phyloP scores from a whole-genome alignment of 352 stramenopile species.

The Globisporangium apiculatum region DNA sequence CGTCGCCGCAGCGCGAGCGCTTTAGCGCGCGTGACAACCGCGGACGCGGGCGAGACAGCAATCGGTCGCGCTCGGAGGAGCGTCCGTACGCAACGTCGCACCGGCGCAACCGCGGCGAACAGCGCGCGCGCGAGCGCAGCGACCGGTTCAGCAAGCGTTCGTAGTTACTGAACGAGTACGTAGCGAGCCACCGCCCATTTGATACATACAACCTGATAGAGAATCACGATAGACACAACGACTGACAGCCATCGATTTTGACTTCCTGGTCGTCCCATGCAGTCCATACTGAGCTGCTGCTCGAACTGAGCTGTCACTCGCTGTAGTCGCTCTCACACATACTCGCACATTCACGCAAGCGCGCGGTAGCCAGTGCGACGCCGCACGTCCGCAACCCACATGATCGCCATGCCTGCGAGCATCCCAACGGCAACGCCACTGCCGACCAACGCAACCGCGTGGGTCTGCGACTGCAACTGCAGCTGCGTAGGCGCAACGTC shows the following conservation, averaged over 20 bases:
- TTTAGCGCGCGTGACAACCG: not conserved
- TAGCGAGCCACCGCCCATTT: too few relatives aligned
- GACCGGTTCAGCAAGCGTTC: constrained; percentile 10
- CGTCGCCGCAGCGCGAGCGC: not conserved
- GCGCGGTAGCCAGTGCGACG: constrained; percentile 24
- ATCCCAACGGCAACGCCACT: constrained; percentile 22
- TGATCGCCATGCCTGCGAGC: constrained; percentile 21
- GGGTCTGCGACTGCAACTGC: not conserved
- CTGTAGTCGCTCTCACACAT: not conserved
- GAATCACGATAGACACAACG: not conserved
- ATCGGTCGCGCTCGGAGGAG: constrained; percentile 1
- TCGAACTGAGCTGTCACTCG: too few relatives aligned
- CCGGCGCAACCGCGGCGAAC: constrained; percentile 10
- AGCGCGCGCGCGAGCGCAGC: constrained; percentile 10
- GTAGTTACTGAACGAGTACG: not conserved
- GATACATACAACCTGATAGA: too few relatives aligned
- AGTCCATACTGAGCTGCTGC: too few relatives aligned
- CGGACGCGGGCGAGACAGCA: not conserved
- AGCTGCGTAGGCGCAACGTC: not conserved
- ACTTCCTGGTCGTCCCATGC: too few relatives aligned
- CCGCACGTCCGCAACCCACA: constrained; percentile 24
- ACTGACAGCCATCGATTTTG: not conserved
- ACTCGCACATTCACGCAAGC: constrained; percentile 10
- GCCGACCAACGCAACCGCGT: constrained; percentile 11
- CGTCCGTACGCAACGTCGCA: constrained; percentile 8